These are phyloP conservation scores for Hymenoscyphus salicellus DNA, from an alignment of 2,329 filamentous ascomycete genomes.

Conservation along the genomic window DNA sequence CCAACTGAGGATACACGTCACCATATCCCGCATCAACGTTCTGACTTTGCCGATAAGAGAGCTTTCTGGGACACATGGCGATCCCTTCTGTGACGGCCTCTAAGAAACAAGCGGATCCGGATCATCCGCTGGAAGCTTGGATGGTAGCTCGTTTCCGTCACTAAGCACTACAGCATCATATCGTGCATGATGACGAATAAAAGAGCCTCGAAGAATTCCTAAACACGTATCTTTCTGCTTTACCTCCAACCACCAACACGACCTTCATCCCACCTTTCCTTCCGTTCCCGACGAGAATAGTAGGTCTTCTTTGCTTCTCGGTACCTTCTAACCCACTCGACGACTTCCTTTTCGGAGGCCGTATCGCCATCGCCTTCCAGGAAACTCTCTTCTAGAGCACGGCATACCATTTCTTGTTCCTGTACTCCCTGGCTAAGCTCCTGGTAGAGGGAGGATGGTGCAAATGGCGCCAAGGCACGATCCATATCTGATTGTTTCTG, in stretches of 20 bases:
- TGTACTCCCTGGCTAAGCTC: constrained; percentile 70
- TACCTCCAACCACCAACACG: constrained; percentile 90
- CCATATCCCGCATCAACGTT: not conserved
- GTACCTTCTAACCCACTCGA: constrained; percentile 80
- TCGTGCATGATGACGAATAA: constrained; percentile 7
- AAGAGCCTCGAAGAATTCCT: not conserved
- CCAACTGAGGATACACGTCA: not conserved
- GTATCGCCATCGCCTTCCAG: constrained; percentile 51
- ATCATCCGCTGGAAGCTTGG: not conserved
- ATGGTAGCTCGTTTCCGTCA: not conserved
- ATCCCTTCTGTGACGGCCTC: not conserved
- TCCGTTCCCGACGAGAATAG: constrained; percentile 80
- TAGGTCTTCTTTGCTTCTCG: constrained; percentile 75
- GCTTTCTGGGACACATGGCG: not conserved
- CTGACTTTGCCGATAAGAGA: not conserved
- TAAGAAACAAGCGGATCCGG: constrained; percentile 5
- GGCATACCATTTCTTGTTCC: constrained; percentile 79
- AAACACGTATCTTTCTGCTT: not conserved
- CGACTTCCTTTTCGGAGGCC: constrained; percentile 76
- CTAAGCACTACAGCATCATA: constrained; percentile 9
- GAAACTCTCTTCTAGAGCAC: constrained; percentile 89
- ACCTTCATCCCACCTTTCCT: constrained; percentile 93
- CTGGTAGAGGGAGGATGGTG: constrained; percentile 82
- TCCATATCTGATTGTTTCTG: constrained; percentile 89
- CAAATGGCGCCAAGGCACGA: constrained; percentile 76